phyloP scores from a whole-genome alignment of 164 flowering plant species.

The Magnolia changhungtana region DNA sequence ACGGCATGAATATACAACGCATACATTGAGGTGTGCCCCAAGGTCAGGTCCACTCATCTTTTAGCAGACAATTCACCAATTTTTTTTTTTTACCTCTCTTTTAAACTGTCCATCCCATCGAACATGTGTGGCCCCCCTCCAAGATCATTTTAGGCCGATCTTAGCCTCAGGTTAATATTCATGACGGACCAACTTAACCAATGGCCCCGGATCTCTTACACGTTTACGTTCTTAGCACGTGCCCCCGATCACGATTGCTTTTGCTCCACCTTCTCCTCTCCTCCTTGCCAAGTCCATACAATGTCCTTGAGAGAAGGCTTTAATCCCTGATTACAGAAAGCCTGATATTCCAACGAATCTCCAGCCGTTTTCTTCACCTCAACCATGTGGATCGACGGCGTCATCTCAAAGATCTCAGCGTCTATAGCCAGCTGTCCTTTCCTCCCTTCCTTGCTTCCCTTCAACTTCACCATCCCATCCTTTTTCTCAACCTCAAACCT shows the following conservation, averaged over 20 bases:
- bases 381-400: constrained; percentile 36
- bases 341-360: constrained; percentile 40
- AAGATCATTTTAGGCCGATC: no score
- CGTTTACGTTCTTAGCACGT: no score
- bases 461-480: constrained; percentile 33
- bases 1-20: no score
- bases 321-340: constrained; percentile 33
- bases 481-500: constrained; percentile 35
- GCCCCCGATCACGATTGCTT: neutral
- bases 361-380: constrained; percentile 42
- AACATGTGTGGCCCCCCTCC: no score
- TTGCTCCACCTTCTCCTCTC: constrained; percentile 3
- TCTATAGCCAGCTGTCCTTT: constrained; percentile 40
- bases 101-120: no score
- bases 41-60: no score
- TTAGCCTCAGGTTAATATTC: no score
- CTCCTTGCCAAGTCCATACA: constrained; percentile 38
- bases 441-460: constrained; percentile 35
- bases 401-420: constrained; percentile 47
- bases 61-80: no score
- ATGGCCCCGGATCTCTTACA: no score
- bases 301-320: constrained; percentile 43
- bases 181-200: no score
- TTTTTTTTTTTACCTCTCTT: no score
- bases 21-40: no score